Evolutionary conservation across 2,329 filamentous ascomycete species (phyloP), one percentile per base, ranked within the genome.

Genomic region (Plectosphaerella cucumerina): DNA sequence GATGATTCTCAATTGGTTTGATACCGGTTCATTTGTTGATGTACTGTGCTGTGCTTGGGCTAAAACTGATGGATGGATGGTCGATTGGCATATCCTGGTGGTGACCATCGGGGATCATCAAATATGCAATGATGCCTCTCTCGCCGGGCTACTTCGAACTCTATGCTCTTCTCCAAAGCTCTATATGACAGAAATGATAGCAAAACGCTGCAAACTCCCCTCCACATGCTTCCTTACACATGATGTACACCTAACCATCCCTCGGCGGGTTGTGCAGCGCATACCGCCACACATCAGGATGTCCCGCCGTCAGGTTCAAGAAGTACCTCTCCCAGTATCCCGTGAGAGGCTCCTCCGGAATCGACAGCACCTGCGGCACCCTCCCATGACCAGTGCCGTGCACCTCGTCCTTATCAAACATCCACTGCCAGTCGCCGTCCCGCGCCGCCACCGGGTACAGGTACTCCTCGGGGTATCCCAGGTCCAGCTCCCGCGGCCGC

Each of bases 271-370:
- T 21, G 23, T 22, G 39, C 50, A 53, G 50, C 4, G 43, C 56
- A 50, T 44, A 62, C 48, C 46, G 53, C 63, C 63, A 65, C 9
- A 64, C 60, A 44, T 65, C 63, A 35, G 45, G 47, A 52, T 64
- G 56, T 3, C 60, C 60, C 10, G 21, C 49, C 52, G 58, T 56
- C 56, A 65, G 33, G 3, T 52, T 53, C 48, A 65, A 18, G 31
- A 65, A 44, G 50, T 57, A 60, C 50, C 65, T 56, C 53, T 69
- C 66, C 62, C 62, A 69, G 41, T 62, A 65, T 1, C 66, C 66
- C 1, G 60, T 57, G 44, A 68, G 39, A 18, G 64, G 63, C 56
- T 67, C 66, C 56, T 69, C 66, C 0, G 61, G 61, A 41, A 68
- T 51, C 20, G 53, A 55, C 43, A 42, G 37, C 14, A 53, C 43